Conservation (phyloP, 768 basidiomycete species). For the Lactifluus piperatus region DNA sequence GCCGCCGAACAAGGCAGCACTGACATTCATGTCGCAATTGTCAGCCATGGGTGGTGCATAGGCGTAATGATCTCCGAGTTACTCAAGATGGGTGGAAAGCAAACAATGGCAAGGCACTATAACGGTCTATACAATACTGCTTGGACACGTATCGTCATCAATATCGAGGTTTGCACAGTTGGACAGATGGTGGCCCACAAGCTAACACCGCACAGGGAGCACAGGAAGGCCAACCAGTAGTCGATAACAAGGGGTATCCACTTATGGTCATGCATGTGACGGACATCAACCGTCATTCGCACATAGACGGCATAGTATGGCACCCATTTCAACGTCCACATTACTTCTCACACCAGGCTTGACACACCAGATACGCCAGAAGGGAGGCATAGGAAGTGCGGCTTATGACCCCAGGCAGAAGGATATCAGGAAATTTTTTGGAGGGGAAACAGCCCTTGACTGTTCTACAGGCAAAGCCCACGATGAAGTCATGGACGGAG, state of each 20-base stretch:
- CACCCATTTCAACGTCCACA: background rate
- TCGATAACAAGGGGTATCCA: conserved; percentile 25
- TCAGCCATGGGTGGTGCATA: conserved; percentile 73
- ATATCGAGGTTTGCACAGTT: conserved; percentile 33
- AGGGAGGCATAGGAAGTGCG: conserved; percentile 63
- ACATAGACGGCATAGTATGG: conserved; percentile 50
- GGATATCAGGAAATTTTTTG: conserved; percentile 69
- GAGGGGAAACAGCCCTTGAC: conserved; percentile 25
- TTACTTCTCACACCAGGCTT: background rate
- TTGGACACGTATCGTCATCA: conserved; percentile 51
- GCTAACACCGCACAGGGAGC: conserved; percentile 24
- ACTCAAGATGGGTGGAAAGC: conserved; percentile 33
- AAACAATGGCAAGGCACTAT: conserved; percentile 31
- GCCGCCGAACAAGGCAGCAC: conserved; percentile 32
- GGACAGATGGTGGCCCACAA: background rate
- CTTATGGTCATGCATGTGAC: conserved; percentile 38
- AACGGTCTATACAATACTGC: conserved; percentile 58
- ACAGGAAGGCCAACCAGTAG: conserved; percentile 21
- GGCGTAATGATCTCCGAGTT: conserved; percentile 42
- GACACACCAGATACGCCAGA: conserved; percentile 47
- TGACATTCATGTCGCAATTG: conserved; percentile 49
- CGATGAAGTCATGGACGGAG: conserved; percentile 21
- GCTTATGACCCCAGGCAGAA: conserved; percentile 68
- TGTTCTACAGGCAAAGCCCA: conserved; percentile 24
- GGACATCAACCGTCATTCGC: conserved; percentile 47